Base-by-base conservation (phyloP, 1,284 basidiomycete genomes). In the Erythrobasidium hasegawianum region DNA sequence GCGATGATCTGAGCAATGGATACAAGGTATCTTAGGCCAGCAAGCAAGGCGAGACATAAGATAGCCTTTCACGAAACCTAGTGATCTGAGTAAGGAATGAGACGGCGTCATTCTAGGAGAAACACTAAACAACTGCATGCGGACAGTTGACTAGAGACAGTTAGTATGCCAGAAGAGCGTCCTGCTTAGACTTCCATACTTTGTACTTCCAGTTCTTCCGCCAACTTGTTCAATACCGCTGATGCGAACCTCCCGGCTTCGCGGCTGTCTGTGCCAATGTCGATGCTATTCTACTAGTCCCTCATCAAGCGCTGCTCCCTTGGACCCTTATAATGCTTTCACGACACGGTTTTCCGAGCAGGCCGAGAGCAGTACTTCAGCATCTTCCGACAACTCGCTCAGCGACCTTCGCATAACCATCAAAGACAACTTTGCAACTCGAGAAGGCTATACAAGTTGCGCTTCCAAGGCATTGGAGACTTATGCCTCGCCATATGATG, bases 401-500 rank as follows among this genome's bases (percentile, higher is more conserved):
- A 39, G 50, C 2, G n/a, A 22, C 20, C 47, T 67, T 13, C 49
- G 33, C 11, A 58, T 94, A 22, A 90, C 85, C 0, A 78, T 95
- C 59, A 95, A 96, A 78, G 90, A 94, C 73, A 90, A 90, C 72
- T 92, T 95, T 68, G 90, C 87, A 0, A 74, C 76, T 0, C 38
- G 41, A 7, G 79, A 78, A 1, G 81, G 86, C 72, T 84, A 84
- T 0, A 94, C 90, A 1, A 88, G 88, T 22, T 91, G 89, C 75
- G 86, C 88, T 0, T 92, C 90, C 0, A 77, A 79, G 0, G 88
- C 91, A 78, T 81, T 96, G 18, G 10, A 69, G 88, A 87, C 83
- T 24, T 97, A 89, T 73, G 76, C 73, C 0, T 85, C 94, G 0
- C 90, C 91, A 0, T 93, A 88, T 74, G 88, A 93, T 75, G 92